Evolutionary conservation across 768 basidiomycete genomes (phyloP).

Genomic region (Amylocystis lapponica): DNA sequence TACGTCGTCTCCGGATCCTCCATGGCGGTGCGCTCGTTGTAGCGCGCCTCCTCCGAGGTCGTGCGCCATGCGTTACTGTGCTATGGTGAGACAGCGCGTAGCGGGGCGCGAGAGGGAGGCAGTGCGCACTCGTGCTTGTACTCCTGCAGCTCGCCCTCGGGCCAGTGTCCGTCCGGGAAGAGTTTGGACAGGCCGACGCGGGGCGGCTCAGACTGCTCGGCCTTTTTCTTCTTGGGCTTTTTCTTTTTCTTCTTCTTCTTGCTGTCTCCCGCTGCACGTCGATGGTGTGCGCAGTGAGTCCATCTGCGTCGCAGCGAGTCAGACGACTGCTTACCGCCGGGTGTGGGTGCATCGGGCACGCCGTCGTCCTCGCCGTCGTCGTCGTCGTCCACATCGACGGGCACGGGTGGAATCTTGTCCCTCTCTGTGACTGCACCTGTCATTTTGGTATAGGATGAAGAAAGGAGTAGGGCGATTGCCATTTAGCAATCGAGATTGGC

Average conservation of each 20-base stretch:
- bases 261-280: slow-evolving; percentile 36
- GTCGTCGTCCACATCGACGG: slow-evolving; percentile 17
- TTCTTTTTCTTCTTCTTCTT: slow-evolving; percentile 94
- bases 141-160: slow-evolving; percentile 85
- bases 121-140: slow-evolving; percentile 85
- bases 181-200: slow-evolving; percentile 84
- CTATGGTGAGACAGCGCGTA: neutral
- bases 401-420: slow-evolving; percentile 16
- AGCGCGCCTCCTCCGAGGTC: slow-evolving; percentile 86
- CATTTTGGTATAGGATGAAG: too few relatives aligned
- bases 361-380: slow-evolving; percentile 24
- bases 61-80: slow-evolving; percentile 82
- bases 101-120: neutral
- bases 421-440: slow-evolving; percentile 12
- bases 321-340: slow-evolving; percentile 12
- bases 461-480: too few relatives aligned
- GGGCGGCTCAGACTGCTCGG: slow-evolving; percentile 87
- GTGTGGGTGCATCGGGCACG: slow-evolving; percentile 15
- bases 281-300: neutral
- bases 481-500: too few relatives aligned
- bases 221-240: slow-evolving; percentile 78
- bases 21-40: slow-evolving; percentile 69
- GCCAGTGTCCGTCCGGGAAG: slow-evolving; percentile 81
- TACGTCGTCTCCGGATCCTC: slow-evolving; percentile 85
- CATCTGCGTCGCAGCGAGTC: neutral